phyloP scores from a whole-genome alignment of 1,284 basidiomycete genomes.

The Amylostereum areolatum region DNA sequence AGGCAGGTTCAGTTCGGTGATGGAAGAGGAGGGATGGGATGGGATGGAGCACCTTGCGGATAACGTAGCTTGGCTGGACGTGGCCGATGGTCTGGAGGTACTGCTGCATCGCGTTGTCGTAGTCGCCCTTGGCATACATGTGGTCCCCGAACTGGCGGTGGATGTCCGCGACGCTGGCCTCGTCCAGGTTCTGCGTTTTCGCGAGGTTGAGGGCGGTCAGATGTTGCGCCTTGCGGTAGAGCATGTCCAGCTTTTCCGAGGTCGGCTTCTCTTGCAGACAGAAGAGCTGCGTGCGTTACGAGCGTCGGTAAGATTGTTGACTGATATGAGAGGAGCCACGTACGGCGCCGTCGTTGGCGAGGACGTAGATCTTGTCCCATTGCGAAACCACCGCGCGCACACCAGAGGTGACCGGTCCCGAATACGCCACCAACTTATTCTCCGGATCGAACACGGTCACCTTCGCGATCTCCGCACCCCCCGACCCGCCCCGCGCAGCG shows the following conservation, averaged over 20 bases:
- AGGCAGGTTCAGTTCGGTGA: too few species aligned
- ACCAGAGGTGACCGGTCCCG: conserved; percentile 72
- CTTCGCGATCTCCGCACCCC: conserved; percentile 69
- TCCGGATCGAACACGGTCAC: conserved; percentile 90
- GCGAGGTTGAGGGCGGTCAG: conserved; percentile 75
- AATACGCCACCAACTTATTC: conserved; percentile 88
- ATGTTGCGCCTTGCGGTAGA: conserved; percentile 76
- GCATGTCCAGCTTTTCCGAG: conserved; percentile 70
- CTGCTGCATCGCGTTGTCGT: conserved; percentile 89
- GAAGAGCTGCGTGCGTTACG: conserved; percentile 48
- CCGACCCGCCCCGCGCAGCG: conserved; percentile 37
- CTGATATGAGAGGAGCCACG: conserved; percentile 17
- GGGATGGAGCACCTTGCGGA: conserved; percentile 69
- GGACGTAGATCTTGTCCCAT: conserved; percentile 74
- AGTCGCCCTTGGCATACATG: conserved; percentile 87
- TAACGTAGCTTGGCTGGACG: conserved; percentile 92
- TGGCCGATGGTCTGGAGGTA: conserved; percentile 88
- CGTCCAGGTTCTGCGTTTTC: conserved; percentile 67
- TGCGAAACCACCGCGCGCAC: conserved; percentile 76
- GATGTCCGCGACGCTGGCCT: conserved; percentile 76
- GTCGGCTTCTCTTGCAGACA: conserved; percentile 79
- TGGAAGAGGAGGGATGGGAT: too few species aligned
- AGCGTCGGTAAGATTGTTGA: neutral
- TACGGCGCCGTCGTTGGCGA: conserved; percentile 75
- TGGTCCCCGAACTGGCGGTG: conserved; percentile 89